A percentile compares a stretch with the other conserved stretches of the same genome.
Conservation (phyloP, 345 rosid species). For the Fremontodendron californicum region DNA sequence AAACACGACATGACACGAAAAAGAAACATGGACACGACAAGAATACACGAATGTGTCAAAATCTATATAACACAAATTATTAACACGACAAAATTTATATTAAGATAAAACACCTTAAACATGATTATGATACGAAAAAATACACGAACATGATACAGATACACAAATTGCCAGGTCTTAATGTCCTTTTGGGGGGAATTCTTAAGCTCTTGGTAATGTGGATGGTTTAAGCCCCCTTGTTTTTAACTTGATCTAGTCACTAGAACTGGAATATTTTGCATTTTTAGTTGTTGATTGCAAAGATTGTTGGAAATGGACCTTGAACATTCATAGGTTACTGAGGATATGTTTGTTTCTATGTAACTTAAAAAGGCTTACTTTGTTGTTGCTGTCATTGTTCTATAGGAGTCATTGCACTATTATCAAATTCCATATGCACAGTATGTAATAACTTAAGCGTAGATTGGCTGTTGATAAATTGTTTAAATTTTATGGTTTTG, state of each 20-base stretch:
- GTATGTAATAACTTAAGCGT: not conserved
- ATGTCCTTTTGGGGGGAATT: not conserved
- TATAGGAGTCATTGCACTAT: not conserved
- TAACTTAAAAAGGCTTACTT: not conserved
- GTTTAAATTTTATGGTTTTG: not conserved
- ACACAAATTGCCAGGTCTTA: too few species aligned
- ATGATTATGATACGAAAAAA: too few species aligned
- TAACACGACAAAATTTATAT: too few species aligned
- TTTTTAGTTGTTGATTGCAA: not conserved
- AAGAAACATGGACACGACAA: too few species aligned
- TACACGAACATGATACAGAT: too few species aligned
- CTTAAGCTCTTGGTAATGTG: not conserved
- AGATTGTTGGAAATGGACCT: not conserved
- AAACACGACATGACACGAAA: too few species aligned
- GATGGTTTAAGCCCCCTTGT: not conserved
- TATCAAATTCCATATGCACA: not conserved
- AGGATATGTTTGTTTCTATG: not conserved
- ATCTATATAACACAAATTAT: too few species aligned
- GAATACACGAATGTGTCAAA: too few species aligned
- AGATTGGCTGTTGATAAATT: not conserved
- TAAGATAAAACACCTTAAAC: too few species aligned
- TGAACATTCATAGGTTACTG: not conserved
- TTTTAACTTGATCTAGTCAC: not conserved
- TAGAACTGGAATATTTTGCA: not conserved
- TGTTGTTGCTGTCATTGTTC: not conserved